Evolutionary conservation across 768 basidiomycete species (phyloP).

Genomic region (Leucosporidium creatinivorum): DNA sequence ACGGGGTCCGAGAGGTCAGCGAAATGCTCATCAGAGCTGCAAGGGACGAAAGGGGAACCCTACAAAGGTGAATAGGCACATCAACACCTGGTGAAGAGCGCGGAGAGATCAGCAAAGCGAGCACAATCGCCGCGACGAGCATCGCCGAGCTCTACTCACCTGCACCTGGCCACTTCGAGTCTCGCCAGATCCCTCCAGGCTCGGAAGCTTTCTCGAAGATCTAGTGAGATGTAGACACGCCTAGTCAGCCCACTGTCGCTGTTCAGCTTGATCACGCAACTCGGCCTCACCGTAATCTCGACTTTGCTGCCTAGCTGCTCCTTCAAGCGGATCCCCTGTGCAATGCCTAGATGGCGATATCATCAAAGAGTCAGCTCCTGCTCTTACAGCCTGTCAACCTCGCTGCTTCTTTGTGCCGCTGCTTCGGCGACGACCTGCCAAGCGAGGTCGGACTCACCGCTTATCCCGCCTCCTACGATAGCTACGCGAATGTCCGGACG

Average conservation of each 20-base stretch:
- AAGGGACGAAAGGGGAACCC: no score
- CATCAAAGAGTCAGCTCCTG: not conserved
- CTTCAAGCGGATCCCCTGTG: conserved; percentile 28
- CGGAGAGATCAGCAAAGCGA: not conserved
- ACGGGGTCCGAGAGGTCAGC: conserved; percentile 45
- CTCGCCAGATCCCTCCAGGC: conserved; percentile 28
- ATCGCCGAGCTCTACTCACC: conserved; percentile 11
- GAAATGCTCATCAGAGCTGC: conserved; percentile 46
- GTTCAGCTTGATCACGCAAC: not conserved
- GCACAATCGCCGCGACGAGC: not conserved
- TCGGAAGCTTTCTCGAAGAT: conserved; percentile 14
- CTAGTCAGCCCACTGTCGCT: not conserved
- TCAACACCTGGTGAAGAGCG: conserved; percentile 9
- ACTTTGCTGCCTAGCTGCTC: conserved; percentile 21
- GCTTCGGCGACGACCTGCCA: no score
- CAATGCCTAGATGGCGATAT: conserved; percentile 21
- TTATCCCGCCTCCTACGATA: conserved; percentile 28
- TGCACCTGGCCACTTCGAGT: conserved; percentile 24
- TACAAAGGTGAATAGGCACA: conserved; percentile 1
- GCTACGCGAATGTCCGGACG: conserved; percentile 2
- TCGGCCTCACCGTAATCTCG: conserved; percentile 5
- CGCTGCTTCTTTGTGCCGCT: not conserved
- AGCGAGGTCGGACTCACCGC: not conserved
- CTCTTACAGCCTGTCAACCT: not conserved
- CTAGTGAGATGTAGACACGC: not conserved